Evolutionary conservation across 1,284 basidiomycete genomes (phyloP), one percentile per base, ranked within the genome.

Genomic region (Erythrobasidium hasegawianum): DNA sequence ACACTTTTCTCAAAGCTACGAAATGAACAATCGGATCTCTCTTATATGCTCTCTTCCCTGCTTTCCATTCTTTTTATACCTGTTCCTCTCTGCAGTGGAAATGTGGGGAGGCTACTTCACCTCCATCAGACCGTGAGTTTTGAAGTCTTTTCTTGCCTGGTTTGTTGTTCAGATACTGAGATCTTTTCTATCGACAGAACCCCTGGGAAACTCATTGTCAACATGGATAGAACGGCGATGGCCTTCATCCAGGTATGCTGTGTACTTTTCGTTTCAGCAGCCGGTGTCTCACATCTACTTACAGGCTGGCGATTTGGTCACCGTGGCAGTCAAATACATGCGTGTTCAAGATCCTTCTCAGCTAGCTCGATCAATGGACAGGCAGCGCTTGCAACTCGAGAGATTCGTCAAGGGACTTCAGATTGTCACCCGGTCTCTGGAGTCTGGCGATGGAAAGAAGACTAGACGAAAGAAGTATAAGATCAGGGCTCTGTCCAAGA

Each of bases 31-130:
- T n/a, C 33, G 11, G 33, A 11, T 33, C 33, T 33, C 33, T 33
- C 33, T 33, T 33, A 4, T 33, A 4, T 11, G 11, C 33, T 11
- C 18, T n/a, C 54, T 40, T n/a, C n/a, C n/a, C n/a, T n/a, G n/a
- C n/a, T 13, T 38, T 20, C 20, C 38, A 10, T 27, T 43, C 26
- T 33, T 29, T 20, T 33, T 10, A 40, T 26, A 13, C 26, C 11
- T n/a, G n/a, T 20, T 45, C 22, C 39, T 57, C 27, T 57, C 13
- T 68, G 26, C 57, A 58, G 50, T 69, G 26, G 68, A 69, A 40
- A 55, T 69, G 29, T 69, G 68, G 68, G 57, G 58, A 8, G 68
- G 68, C 8, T 69, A 65, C 58, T 69, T 66, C 38, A 60, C 58
- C 24, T 60, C 57, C 22, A 59, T 69, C 38, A 57, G 68, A 39